These are phyloP conservation scores for Aspergillus fructus DNA, from an alignment of 2,329 filamentous ascomycete genomes.

Conservation along the genomic window DNA sequence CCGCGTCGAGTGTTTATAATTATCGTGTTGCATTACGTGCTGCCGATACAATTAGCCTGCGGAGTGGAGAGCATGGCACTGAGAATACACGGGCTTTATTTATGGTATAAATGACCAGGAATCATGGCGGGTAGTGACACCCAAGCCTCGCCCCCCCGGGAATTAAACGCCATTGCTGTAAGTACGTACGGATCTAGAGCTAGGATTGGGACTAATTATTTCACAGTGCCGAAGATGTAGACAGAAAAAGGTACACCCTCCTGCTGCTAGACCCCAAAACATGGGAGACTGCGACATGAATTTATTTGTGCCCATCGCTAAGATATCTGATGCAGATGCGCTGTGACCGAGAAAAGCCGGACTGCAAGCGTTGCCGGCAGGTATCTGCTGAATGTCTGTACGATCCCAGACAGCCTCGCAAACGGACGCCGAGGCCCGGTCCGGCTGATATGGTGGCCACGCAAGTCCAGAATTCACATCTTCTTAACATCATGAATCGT, in stretches of 20 bases:
- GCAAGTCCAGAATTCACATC: background rate
- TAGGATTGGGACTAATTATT: background rate
- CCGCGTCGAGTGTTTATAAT: too few relatives aligned
- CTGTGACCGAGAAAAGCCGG: background rate
- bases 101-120: too few relatives aligned
- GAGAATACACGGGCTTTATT: too few relatives aligned
- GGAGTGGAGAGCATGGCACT: too few relatives aligned
- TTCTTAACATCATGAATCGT: background rate
- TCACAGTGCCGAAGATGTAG: background rate
- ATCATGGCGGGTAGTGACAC: too few relatives aligned
- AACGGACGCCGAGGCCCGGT: background rate
- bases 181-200: background rate
- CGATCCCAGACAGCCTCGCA: background rate
- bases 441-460: background rate
- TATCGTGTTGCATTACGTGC: too few relatives aligned
- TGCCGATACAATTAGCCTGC: too few relatives aligned
- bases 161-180: background rate
- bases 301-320: background rate
- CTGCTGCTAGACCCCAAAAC: too few relatives aligned
- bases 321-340: background rate
- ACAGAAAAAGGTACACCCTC: background rate
- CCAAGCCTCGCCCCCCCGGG: background rate
- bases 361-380: background rate
- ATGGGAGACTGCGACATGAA: too few relatives aligned
- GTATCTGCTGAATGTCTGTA: background rate